Percentiles rank a stretch among this genome's conserved stretches.
These are phyloP conservation scores for Liriodendron chinense DNA, from an alignment of 164 flowering plant species.

Conservation along the genomic window DNA sequence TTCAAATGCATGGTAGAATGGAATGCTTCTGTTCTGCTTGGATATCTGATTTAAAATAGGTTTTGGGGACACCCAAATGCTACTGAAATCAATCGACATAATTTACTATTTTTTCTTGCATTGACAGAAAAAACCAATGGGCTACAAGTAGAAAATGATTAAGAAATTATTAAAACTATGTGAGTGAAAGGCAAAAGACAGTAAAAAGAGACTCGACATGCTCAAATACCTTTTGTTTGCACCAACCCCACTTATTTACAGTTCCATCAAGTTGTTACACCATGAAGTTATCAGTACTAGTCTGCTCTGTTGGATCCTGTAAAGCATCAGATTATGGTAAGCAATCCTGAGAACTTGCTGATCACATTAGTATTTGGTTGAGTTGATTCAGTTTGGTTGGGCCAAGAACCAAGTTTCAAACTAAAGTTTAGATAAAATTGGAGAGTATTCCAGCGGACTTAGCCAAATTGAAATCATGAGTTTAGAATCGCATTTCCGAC, in stretches of 20 bases:
- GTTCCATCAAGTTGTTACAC: constrained; percentile 49
- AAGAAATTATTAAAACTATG: too few species aligned
- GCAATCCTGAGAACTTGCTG: background rate
- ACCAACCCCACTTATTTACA: constrained; percentile 47
- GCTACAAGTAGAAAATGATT: background rate
- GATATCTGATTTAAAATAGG: background rate
- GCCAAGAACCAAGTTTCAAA: background rate
- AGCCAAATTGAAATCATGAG: too few species aligned
- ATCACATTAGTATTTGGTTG: background rate
- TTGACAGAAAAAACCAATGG: background rate
- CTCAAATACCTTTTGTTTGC: constrained; percentile 38
- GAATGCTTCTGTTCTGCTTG: background rate
- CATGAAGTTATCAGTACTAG: constrained; percentile 35
- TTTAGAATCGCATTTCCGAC: too few species aligned
- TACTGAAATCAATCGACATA: background rate
- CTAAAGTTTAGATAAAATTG: background rate
- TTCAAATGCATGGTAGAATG: background rate
- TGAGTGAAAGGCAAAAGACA: too few species aligned
- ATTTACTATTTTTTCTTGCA: too few species aligned
- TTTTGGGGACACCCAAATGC: background rate
- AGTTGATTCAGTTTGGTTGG: background rate
- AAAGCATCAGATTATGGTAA: background rate
- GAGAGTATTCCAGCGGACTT: too few species aligned
- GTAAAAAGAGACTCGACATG: too few species aligned
- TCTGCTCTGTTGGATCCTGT: constrained; percentile 39